phyloP scores from a whole-genome alignment of 441 rosid genomes.

The Hura crepitans region DNA sequence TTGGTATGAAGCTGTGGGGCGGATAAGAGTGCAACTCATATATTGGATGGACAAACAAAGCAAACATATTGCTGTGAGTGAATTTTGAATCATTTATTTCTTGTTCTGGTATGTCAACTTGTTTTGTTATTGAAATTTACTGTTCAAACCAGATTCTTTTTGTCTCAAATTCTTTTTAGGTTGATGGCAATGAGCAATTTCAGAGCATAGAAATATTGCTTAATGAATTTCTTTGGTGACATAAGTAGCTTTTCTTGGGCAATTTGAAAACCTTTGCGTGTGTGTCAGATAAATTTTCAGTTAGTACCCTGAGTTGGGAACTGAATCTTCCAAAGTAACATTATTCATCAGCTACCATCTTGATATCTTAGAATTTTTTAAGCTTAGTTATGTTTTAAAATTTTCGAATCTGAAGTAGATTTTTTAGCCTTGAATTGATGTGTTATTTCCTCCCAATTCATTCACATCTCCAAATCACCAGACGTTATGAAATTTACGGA shows the following conservation, averaged over 20 bases:
- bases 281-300: neutral
- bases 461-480: constrained; percentile 2
- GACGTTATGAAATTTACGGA: neutral
- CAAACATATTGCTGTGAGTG: constrained; percentile 90
- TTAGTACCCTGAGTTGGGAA: neutral
- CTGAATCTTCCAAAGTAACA: constrained; percentile 3
- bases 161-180: constrained; percentile 2
- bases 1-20: constrained; percentile 98
- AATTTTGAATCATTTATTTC: constrained; percentile 14
- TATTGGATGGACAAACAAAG: constrained; percentile 99
- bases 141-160: neutral
- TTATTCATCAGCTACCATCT: neutral
- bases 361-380: neutral
- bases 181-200: neutral
- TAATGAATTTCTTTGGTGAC: neutral
- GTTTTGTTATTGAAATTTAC: constrained; percentile 1
- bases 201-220: constrained; percentile 3
- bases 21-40: constrained; percentile 77
- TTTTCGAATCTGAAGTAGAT: neutral
- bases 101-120: constrained; percentile 12
- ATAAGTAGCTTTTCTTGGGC: neutral
- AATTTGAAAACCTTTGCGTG: neutral
- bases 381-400: neutral
- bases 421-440: neutral
- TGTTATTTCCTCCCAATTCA: neutral